Percentiles rank a stretch among this genome's conserved stretches.
Evolutionary conservation across 768 basidiomycete species (phyloP).

Genomic region (Serpula lacrymans): DNA sequence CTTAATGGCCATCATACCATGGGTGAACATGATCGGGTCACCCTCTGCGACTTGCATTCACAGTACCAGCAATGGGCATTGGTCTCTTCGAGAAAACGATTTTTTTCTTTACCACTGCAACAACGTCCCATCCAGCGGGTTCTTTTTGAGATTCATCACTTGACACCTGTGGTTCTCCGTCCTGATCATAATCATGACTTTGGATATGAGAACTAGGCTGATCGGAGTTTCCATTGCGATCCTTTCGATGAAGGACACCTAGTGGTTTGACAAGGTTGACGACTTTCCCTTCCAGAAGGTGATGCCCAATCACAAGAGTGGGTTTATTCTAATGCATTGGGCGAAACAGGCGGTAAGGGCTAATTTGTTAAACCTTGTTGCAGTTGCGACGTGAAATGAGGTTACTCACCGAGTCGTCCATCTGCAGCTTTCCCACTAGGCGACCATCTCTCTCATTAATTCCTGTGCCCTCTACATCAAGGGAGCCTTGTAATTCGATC

Average conservation of each 20-base stretch:
- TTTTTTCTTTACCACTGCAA: constrained; percentile 76
- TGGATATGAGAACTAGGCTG: no score
- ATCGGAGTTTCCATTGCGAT: constrained; percentile 5
- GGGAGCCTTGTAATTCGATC: constrained; percentile 82
- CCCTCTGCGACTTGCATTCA: no score
- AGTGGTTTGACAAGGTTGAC: constrained; percentile 73
- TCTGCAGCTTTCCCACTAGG: constrained; percentile 71
- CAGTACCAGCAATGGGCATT: constrained; percentile 66
- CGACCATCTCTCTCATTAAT: constrained; percentile 58
- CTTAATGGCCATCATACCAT: no score
- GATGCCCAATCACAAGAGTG: constrained; percentile 81
- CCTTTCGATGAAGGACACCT: constrained; percentile 63
- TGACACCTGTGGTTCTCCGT: constrained; percentile 4
- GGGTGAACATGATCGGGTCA: no score
- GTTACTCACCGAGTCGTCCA: constrained; percentile 58
- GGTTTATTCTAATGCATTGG: constrained; percentile 57
- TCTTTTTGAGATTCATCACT: constrained; percentile 2
- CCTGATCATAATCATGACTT: not conserved
- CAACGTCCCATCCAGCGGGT: constrained; percentile 51
- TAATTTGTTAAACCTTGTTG: constrained; percentile 6
- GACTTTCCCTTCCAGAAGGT: constrained; percentile 87
- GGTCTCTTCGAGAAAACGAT: constrained; percentile 82
- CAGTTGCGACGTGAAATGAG: not conserved
- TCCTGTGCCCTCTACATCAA: constrained; percentile 61
- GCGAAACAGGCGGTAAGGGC: constrained; percentile 1